These are phyloP conservation scores for Paxillus rubicundulus DNA, from an alignment of 768 basidiomycete genomes.

Conservation along the genomic window DNA sequence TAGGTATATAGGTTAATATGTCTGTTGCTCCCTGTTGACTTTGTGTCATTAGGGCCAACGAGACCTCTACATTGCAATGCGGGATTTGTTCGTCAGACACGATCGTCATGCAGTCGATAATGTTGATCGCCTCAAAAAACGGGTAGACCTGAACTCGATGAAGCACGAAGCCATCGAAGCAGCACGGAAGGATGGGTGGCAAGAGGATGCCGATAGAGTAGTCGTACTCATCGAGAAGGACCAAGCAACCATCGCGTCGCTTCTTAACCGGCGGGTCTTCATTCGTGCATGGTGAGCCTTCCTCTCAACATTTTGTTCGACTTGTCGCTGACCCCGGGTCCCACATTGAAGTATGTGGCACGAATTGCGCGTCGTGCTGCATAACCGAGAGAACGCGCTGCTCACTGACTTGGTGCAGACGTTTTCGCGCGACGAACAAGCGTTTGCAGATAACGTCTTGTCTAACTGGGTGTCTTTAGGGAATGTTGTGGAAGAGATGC, in stretches of 20 bases:
- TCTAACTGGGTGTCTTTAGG: slow-evolving; percentile 74
- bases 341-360: slow-evolving; percentile 79
- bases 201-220: slow-evolving; percentile 79
- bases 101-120: slow-evolving; percentile 88
- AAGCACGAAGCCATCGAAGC: slow-evolving; percentile 75
- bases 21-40: slow-evolving; percentile 11
- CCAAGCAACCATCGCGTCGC: slow-evolving; percentile 72
- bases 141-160: slow-evolving; percentile 70
- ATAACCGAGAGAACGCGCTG: slow-evolving; percentile 85
- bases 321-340: slow-evolving; percentile 6
- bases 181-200: slow-evolving; percentile 79
- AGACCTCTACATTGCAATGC: slow-evolving; percentile 82
- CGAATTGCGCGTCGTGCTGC: slow-evolving; percentile 87
- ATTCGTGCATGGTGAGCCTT: slow-evolving; percentile 75
- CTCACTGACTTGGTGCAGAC: slow-evolving; percentile 69
- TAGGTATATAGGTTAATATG: slow-evolving; percentile 22
- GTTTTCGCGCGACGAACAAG: slow-evolving; percentile 73
- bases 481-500: slow-evolving; percentile 77
- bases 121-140: slow-evolving; percentile 84
- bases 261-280: slow-evolving; percentile 78
- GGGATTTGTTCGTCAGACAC: slow-evolving; percentile 83
- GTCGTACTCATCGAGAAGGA: slow-evolving; percentile 77
- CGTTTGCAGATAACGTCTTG: slow-evolving; percentile 59
- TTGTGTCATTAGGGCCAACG: slow-evolving; percentile 56
- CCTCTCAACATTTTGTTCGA: not conserved